Base-by-base conservation (phyloP, 164 flowering plant genomes). In the Amborella trichopoda region DNA sequence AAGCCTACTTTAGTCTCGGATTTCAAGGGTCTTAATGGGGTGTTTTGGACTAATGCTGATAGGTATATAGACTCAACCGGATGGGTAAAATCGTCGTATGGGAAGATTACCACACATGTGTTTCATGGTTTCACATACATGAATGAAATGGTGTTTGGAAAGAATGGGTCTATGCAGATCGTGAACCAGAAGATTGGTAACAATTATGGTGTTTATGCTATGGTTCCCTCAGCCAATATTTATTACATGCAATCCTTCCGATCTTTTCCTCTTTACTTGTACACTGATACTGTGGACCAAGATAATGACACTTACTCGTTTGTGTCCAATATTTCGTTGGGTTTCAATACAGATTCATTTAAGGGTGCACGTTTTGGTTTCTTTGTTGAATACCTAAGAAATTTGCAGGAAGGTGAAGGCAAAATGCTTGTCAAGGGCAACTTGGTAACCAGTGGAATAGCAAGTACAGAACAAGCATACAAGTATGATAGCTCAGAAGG, bases 11-110 rank as follows among this genome's bases (percentile, higher is more conserved):
- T 53, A 38, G 38, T 20, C 12, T 62, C 75, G 1, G 36, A 80
- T 9, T 75, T 73, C 6, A 58, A 59, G 18, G 95, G 91, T 25
- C 43, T 72, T 2, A 60, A 79, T 68, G 98, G 96, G 28, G 56
- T 33, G 5, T 84, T 87, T 49, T 23, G 55, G 11, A 78, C 79
- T 5, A 65, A 22, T 0, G 81, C 55, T 3, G 59, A 42, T 21
- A 62, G 91, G 65, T 47, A 64, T 3, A 59, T 82, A 13, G 44
- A 60, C 2, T 68, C 80, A 0, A 48, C 53, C 0, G 99, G 99
- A 41, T 75, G 83, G 95, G 77, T 91, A 13, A 66, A 71, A 22
- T 80, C 95, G 14, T 87, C 99, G 2, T 52, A 53, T 59, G 99
- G 99, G 17, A 74, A 59, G 2, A 55, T 87, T 59, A 66, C 57